Conservation (phyloP, 495 filamentous ascomycete genomes). For the Geopyxis carbonaria region DNA sequence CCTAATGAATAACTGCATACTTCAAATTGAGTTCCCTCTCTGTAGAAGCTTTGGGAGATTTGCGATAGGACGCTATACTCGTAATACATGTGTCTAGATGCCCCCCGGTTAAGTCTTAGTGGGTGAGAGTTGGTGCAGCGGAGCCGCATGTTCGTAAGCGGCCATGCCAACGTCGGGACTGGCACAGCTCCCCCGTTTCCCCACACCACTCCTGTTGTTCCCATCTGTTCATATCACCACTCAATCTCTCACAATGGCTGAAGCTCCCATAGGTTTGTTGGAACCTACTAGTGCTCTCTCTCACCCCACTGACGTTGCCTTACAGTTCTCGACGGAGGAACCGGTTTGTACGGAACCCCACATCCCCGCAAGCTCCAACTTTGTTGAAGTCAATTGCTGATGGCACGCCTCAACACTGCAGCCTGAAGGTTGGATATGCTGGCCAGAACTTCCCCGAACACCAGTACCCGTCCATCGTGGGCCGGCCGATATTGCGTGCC, state of each 20-base stretch:
- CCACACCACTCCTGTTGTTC: no score
- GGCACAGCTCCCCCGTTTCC: no score
- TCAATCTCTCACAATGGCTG: constrained; percentile 38
- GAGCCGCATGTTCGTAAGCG: no score
- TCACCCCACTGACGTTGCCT: constrained; percentile 23
- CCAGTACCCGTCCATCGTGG: constrained; percentile 96
- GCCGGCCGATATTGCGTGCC: constrained; percentile 88
- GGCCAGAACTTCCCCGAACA: constrained; percentile 90
- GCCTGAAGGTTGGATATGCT: constrained; percentile 95
- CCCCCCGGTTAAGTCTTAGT: no score
- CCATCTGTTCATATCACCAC: constrained; percentile 2
- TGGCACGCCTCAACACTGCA: constrained; percentile 10
- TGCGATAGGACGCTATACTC: no score
- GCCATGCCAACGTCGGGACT: no score
- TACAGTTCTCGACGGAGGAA: constrained; percentile 96
- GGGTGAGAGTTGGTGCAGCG: no score
- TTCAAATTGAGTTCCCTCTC: no score
- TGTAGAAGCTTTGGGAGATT: no score
- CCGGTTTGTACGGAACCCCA: constrained; percentile 47
- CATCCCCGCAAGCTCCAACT: constrained; percentile 3
- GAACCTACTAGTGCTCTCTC: no score
- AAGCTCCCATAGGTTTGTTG: constrained; percentile 60
- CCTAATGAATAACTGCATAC: no score
- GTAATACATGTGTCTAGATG: no score
- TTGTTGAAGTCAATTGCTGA: constrained; percentile 7